phyloP scores from a whole-genome alignment of 73 alveolate species.

The Paramecium sexaurelia region DNA sequence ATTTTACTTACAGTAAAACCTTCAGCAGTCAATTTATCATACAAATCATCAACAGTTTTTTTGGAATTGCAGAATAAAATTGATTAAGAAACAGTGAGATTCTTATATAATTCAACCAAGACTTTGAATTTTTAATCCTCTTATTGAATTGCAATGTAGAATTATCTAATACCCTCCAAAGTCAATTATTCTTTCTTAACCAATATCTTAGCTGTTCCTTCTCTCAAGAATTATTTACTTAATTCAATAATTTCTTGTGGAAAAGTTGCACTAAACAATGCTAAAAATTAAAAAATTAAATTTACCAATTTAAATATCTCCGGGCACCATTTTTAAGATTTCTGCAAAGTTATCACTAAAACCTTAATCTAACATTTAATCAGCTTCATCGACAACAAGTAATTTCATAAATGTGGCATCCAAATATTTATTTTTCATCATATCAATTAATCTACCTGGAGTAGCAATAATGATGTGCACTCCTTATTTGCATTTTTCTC shows the following conservation, averaged over 20 bases:
- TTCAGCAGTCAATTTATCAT: slow-evolving; percentile 79
- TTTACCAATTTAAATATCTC: slow-evolving; percentile 76
- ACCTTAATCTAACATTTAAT: slow-evolving; percentile 97
- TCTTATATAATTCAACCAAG: slow-evolving; percentile 88
- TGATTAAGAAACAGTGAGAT: slow-evolving; percentile 89
- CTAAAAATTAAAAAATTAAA: neutral
- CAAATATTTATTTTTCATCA: slow-evolving; percentile 88
- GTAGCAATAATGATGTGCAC: slow-evolving; percentile 94
- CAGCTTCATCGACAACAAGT: slow-evolving; percentile 98
- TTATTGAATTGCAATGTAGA: slow-evolving; percentile 88
- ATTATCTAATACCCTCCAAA: slow-evolving; percentile 92
- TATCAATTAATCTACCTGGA: slow-evolving; percentile 95
- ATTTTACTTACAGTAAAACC: slow-evolving; percentile 86
- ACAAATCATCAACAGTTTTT: slow-evolving; percentile 80
- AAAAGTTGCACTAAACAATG: slow-evolving; percentile 93
- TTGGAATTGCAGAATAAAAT: slow-evolving; percentile 81
- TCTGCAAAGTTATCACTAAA: slow-evolving; percentile 94
- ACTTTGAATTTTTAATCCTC: slow-evolving; percentile 90
- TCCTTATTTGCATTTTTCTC: slow-evolving; percentile 84
- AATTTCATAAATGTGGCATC: slow-evolving; percentile 79
- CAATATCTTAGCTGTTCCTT: slow-evolving; percentile 79
- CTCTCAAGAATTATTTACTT: slow-evolving; percentile 85
- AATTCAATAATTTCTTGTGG: slow-evolving; percentile 84
- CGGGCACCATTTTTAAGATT: slow-evolving; percentile 89
- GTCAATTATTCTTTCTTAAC: slow-evolving; percentile 88